Percentiles rank a stretch among this genome's conserved stretches.
Conservation (phyloP, 164 flowering plant species). For the Warburgia ugandensis region DNA sequence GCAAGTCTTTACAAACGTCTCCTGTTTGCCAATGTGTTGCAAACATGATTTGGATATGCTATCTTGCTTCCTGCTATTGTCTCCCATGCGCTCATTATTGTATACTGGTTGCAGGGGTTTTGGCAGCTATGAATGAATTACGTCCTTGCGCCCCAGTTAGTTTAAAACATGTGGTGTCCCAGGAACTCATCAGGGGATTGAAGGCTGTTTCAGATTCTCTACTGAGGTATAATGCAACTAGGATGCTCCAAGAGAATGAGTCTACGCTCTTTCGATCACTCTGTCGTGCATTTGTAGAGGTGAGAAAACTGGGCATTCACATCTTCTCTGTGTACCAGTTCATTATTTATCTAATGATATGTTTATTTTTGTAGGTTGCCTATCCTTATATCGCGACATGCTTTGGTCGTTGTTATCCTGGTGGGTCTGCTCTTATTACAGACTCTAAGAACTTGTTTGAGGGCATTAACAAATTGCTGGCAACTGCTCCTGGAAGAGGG, state of each 20-base stretch:
- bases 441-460: constrained; percentile 65
- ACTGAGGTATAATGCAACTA: constrained; percentile 62
- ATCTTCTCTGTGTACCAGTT: background rate
- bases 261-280: constrained; percentile 77
- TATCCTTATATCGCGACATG: constrained; percentile 80
- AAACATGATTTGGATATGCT: background rate
- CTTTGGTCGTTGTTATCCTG: constrained; percentile 92
- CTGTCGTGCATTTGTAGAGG: constrained; percentile 91
- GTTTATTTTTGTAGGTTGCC: constrained; percentile 43
- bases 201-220: constrained; percentile 76
- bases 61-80: background rate
- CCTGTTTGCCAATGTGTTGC: too few species aligned
- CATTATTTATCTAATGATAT: background rate
- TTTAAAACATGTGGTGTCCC: constrained; percentile 69
- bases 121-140: constrained; percentile 90
- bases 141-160: constrained; percentile 98
- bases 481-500: constrained; percentile 42
- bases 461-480: constrained; percentile 52
- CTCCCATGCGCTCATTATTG: background rate
- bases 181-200: constrained; percentile 74
- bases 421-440: constrained; percentile 56
- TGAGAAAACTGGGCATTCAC: constrained; percentile 14
- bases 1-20: too few species aligned
- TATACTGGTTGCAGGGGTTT: constrained; percentile 50
- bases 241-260: constrained; percentile 79